Percentiles rank a stretch among this genome's conserved stretches.
Evolutionary conservation across 2,329 filamentous ascomycete species (phyloP).

Genomic region (Aurifilum marmelostoma): DNA sequence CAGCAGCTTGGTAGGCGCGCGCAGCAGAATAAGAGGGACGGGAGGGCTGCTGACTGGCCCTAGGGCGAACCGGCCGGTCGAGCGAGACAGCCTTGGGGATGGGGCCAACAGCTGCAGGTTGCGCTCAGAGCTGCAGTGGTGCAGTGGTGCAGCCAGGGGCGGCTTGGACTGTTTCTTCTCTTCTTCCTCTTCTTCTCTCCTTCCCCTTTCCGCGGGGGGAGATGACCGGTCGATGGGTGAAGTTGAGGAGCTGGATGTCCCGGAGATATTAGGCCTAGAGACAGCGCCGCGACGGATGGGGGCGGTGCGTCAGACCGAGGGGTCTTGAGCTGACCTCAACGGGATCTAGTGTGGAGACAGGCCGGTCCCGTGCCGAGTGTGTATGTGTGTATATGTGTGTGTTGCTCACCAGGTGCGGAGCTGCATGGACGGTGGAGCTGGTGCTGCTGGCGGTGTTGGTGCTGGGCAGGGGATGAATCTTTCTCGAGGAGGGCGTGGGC

Average conservation of each 20-base stretch:
- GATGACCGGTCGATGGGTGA: conserved; percentile 3
- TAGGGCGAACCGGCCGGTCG: background rate
- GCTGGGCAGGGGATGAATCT: background rate
- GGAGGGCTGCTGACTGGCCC: conserved; percentile 16
- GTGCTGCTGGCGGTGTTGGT: background rate
- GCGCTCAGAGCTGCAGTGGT: background rate
- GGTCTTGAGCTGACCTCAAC: background rate
- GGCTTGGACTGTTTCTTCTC: background rate
- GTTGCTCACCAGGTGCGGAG: background rate
- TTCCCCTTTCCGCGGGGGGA: too few relatives aligned
- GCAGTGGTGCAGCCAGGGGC: background rate
- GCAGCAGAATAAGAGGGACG: conserved; percentile 17
- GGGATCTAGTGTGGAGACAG: background rate
- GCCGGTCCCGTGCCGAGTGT: conserved; percentile 7
- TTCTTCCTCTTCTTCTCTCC: too few relatives aligned
- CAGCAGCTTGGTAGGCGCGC: conserved; percentile 6
- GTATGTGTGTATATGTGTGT: background rate
- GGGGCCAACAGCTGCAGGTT: background rate
- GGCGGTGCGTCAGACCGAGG: conserved; percentile 10
- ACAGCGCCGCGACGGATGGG: conserved; percentile 8
- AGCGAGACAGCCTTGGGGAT: background rate
- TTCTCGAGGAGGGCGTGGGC: background rate
- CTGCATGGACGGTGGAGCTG: background rate
- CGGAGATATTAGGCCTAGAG: background rate
- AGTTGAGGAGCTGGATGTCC: background rate